Evolutionary conservation across 192 early-diverging fungal genomes (phyloP).

Genomic region (Gryganskiella cystojenkinii): DNA sequence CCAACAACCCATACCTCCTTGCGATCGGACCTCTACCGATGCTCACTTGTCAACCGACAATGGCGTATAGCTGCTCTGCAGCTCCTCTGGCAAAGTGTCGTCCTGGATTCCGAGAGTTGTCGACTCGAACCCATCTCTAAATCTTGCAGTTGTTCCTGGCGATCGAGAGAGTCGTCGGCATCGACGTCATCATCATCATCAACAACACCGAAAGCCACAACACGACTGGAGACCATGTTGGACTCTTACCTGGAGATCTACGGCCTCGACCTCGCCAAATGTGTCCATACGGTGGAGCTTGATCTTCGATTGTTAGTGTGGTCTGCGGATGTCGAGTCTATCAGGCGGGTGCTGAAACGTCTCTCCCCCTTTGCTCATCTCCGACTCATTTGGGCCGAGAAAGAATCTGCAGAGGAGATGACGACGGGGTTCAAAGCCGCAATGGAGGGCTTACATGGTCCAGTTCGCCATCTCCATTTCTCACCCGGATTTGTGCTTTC

Average conservation of each 20-base stretch:
- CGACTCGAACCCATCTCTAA: constrained; percentile 15
- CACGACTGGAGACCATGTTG: constrained; percentile 28
- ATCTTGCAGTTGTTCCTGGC: background rate
- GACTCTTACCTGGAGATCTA: constrained; percentile 22
- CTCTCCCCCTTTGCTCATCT: constrained; percentile 34
- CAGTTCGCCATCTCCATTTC: constrained; percentile 21
- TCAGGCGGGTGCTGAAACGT: constrained; percentile 20
- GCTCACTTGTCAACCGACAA: constrained; percentile 31
- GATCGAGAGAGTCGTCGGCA: background rate
- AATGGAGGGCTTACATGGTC: constrained; percentile 2
- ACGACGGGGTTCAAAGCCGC: background rate
- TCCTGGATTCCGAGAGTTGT: constrained; percentile 30
- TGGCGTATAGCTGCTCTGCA: constrained; percentile 31
- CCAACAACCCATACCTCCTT: constrained; percentile 27
- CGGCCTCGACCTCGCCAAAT: constrained; percentile 25
- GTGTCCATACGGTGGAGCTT: constrained; percentile 28
- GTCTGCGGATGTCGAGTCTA: constrained; percentile 3
- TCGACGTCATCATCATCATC: constrained; percentile 1
- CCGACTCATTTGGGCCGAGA: constrained; percentile 15
- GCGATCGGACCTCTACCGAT: constrained; percentile 29
- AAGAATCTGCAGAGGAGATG: constrained; percentile 9
- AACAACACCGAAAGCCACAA: background rate
- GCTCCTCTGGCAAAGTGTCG: constrained; percentile 34
- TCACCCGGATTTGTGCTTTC: constrained; percentile 21
- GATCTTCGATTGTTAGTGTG: constrained; percentile 11